A percentile compares a stretch with the other conserved stretches of the same genome.
These are phyloP conservation scores for Yamadazyma songkhlaensis DNA, from an alignment of 1,139 yeast species.

Conservation along the genomic window DNA sequence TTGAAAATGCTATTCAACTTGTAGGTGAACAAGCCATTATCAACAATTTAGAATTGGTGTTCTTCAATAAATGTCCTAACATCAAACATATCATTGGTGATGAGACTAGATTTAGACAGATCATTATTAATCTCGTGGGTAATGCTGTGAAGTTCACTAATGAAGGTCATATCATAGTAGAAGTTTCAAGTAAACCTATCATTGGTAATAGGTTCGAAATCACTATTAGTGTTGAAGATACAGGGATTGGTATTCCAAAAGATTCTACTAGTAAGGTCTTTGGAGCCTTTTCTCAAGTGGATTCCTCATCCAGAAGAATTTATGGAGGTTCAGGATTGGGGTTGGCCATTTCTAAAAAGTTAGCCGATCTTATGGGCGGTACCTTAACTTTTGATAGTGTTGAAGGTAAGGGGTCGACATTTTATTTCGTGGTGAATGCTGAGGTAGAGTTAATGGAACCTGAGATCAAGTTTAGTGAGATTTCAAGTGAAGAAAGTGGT, in stretches of 20 bases:
- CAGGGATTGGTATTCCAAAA: conserved; percentile 62
- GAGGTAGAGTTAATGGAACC: conserved; percentile 24
- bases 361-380: conserved; percentile 61
- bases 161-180: conserved; percentile 45
- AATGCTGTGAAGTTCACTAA: conserved; percentile 58
- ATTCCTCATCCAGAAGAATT: conserved; percentile 54
- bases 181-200: conserved; percentile 28
- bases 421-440: conserved; percentile 36
- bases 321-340: conserved; percentile 65
- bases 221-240: conserved; percentile 45
- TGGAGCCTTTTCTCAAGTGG: conserved; percentile 61
- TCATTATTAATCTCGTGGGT: conserved; percentile 53
- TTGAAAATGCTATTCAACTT: conserved; percentile 51
- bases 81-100: conserved; percentile 49
- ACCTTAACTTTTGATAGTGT: conserved; percentile 47
- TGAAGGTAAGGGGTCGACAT: conserved; percentile 53
- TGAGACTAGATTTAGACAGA: conserved; percentile 50
- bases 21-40: conserved; percentile 52
- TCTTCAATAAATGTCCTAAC: conserved; percentile 41
- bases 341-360: conserved; percentile 54
- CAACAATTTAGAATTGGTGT: conserved; percentile 48
- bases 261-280: conserved; percentile 48
- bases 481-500: conserved; percentile 1
- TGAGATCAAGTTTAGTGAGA: conserved; percentile 12
- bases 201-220: conserved; percentile 40